These are phyloP conservation scores for Colletotrichum musicola DNA, from an alignment of 2,329 filamentous ascomycete genomes.

Conservation along the genomic window DNA sequence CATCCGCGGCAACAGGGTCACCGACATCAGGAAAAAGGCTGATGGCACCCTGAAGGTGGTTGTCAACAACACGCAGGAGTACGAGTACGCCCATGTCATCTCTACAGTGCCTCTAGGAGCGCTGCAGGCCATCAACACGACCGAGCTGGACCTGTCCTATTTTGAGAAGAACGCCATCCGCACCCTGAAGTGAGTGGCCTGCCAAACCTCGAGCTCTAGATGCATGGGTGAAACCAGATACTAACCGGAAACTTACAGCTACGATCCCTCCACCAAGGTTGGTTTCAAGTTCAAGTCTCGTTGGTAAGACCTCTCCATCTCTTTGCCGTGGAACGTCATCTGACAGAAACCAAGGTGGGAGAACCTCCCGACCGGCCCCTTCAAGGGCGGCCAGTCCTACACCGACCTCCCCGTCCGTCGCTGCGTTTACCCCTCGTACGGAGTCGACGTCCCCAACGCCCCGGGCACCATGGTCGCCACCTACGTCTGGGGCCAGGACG, in stretches of 20 bases:
- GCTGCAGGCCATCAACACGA: conserved; percentile 44
- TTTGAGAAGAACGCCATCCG: conserved; percentile 48
- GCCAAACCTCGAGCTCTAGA: too few species aligned
- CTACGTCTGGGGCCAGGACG: conserved; percentile 44
- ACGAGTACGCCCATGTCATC: conserved; percentile 42
- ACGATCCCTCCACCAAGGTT: conserved; percentile 47
- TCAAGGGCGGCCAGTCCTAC: conserved; percentile 44
- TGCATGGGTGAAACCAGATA: too few species aligned
- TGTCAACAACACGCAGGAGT: conserved; percentile 41
- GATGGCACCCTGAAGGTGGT: conserved; percentile 40
- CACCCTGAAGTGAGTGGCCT: conserved; percentile 41
- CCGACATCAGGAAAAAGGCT: conserved; percentile 39
- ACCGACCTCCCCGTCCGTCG: conserved; percentile 48
- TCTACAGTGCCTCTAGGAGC: conserved; percentile 44
- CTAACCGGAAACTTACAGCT: conserved; percentile 20
- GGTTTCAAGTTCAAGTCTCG: conserved; percentile 46
- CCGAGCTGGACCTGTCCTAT: conserved; percentile 45
- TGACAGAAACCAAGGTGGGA: conserved; percentile 40
- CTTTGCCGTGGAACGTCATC: background rate
- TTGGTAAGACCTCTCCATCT: conserved; percentile 39
- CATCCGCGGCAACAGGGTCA: conserved; percentile 40
- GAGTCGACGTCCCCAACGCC: conserved; percentile 40
- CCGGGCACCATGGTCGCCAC: conserved; percentile 44
- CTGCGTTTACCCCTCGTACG: conserved; percentile 50
- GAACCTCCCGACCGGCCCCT: conserved; percentile 40